A percentile compares a stretch with the other conserved stretches of the same genome.
Conservation (phyloP, 2,329 filamentous ascomycete species). For the Colletotrichum limetticola region DNA sequence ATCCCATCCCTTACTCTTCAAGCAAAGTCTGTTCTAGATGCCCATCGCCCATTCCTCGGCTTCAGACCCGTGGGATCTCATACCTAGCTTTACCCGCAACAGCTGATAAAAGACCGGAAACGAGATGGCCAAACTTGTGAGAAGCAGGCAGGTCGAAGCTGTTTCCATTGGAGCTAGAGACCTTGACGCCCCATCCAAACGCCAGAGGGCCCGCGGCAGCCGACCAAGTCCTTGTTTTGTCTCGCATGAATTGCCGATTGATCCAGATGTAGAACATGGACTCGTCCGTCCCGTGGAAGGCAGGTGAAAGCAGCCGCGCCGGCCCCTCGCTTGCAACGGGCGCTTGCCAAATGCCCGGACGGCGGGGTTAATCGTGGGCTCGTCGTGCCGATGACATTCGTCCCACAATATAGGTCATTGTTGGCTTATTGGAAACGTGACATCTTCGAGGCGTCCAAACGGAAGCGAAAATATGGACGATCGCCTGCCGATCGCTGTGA, state of each 20-base stretch:
- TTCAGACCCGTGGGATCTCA: not conserved
- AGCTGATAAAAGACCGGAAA: not conserved
- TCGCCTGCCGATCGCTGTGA: constrained; percentile 25
- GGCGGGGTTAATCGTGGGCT: not conserved
- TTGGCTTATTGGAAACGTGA: constrained; percentile 1
- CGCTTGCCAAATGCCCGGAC: not conserved
- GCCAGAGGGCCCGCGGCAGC: not conserved
- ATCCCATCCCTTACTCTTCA: not conserved
- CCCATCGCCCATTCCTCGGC: not conserved
- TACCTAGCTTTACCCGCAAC: not conserved
- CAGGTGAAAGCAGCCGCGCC: not conserved
- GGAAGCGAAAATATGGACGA: constrained; percentile 15
- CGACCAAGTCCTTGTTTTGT: not conserved
- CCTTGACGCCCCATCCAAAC: not conserved
- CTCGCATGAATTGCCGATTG: not conserved
- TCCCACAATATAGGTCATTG: not conserved
- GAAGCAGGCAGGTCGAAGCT: not conserved
- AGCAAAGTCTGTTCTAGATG: constrained; percentile 6
- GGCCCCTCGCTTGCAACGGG: not conserved
- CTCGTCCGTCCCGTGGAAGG: not conserved
- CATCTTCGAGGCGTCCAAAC: not conserved
- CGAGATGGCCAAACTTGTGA: not conserved
- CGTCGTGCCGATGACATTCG: not conserved
- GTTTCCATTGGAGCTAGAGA: not conserved
- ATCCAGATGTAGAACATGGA: not conserved